Conservation (phyloP, 2,329 filamentous ascomycete genomes). For the Bipolaris cookei region DNA sequence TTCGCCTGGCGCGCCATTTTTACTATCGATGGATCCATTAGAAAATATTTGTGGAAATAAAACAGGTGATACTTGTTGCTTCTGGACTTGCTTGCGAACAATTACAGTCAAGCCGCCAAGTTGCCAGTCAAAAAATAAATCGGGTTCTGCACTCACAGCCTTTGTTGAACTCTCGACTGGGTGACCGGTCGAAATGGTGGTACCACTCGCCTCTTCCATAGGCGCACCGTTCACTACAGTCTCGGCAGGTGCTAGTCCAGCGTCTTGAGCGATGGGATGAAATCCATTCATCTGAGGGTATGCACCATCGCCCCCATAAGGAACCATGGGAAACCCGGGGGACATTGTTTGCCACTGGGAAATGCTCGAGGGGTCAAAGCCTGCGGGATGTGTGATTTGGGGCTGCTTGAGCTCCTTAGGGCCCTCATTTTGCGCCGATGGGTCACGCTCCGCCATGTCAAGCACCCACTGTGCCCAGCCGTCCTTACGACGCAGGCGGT, state of each 20-base stretch:
- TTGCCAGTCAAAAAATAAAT: slow-evolving; percentile 61
- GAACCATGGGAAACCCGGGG: slow-evolving; percentile 26
- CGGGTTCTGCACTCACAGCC: slow-evolving; percentile 45
- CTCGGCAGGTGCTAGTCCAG: slow-evolving; percentile 17
- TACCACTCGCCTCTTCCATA: slow-evolving; percentile 30
- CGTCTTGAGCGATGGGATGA: slow-evolving; percentile 27
- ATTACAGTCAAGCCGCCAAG: slow-evolving; percentile 61
- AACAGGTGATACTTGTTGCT: slow-evolving; percentile 41
- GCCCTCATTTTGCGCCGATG: slow-evolving; percentile 75
- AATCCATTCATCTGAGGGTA: slow-evolving; percentile 42
- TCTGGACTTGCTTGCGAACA: slow-evolving; percentile 53
- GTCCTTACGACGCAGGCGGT: slow-evolving; percentile 76
- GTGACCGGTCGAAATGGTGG: slow-evolving; percentile 34
- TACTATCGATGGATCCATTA: slow-evolving; percentile 63
- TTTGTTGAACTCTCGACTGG: slow-evolving; percentile 37
- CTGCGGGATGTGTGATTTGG: slow-evolving; percentile 47
- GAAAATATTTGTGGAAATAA: slow-evolving; percentile 57
- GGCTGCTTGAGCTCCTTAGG: slow-evolving; percentile 56
- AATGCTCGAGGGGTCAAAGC: slow-evolving; percentile 42
- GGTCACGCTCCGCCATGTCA: slow-evolving; percentile 72
- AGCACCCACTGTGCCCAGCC: slow-evolving; percentile 84
- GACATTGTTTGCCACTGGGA: slow-evolving; percentile 40
- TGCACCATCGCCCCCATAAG: slow-evolving; percentile 31
- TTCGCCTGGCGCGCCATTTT: slow-evolving; percentile 56
- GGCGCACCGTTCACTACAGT: slow-evolving; percentile 28